phyloP scores from a whole-genome alignment of 495 filamentous ascomycete species.

The Friedmanniomyces simplex region DNA sequence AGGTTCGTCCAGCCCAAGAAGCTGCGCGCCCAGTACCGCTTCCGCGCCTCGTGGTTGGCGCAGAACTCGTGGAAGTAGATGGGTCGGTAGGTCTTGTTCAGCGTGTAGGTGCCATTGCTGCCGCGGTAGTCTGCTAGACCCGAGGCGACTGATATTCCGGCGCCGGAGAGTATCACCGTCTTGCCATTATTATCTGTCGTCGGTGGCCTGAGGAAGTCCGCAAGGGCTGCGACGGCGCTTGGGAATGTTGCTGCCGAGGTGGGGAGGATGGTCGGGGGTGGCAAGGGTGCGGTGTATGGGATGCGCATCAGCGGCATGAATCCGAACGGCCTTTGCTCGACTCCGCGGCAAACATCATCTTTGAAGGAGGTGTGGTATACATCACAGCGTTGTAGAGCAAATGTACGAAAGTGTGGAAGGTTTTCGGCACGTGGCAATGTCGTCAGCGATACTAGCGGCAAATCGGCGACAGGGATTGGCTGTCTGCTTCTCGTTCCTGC shows the following conservation, averaged over 20 bases:
- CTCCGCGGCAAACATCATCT: slow-evolving; percentile 14
- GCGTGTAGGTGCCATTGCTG: slow-evolving; percentile 77
- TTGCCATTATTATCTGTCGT: slow-evolving; percentile 36
- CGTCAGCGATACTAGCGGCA: neutral
- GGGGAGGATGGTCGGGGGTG: slow-evolving; percentile 67
- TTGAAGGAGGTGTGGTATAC: no score
- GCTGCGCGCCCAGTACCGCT: slow-evolving; percentile 92
- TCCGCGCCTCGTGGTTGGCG: slow-evolving; percentile 70
- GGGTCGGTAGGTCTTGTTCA: slow-evolving; percentile 79
- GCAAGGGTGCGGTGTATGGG: slow-evolving; percentile 77
- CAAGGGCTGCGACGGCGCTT: slow-evolving; percentile 67
- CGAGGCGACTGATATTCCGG: slow-evolving; percentile 86
- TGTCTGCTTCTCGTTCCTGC: neutral
- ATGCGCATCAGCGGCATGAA: slow-evolving; percentile 68
- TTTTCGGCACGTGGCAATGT: neutral
- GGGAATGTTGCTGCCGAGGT: slow-evolving; percentile 52
- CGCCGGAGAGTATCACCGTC: slow-evolving; percentile 79
- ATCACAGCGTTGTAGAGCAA: neutral
- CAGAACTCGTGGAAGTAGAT: slow-evolving; percentile 90
- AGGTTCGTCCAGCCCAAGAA: slow-evolving; percentile 86
- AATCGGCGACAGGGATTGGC: neutral
- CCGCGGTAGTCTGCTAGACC: slow-evolving; percentile 92
- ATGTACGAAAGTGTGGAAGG: no score
- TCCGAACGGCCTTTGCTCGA: no score
- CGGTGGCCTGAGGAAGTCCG: slow-evolving; percentile 54